Evolutionary conservation across 371 early-diverging fungal species (phyloP), one percentile per base, ranked within the genome.

Genomic region (Nosema granulosis): DNA sequence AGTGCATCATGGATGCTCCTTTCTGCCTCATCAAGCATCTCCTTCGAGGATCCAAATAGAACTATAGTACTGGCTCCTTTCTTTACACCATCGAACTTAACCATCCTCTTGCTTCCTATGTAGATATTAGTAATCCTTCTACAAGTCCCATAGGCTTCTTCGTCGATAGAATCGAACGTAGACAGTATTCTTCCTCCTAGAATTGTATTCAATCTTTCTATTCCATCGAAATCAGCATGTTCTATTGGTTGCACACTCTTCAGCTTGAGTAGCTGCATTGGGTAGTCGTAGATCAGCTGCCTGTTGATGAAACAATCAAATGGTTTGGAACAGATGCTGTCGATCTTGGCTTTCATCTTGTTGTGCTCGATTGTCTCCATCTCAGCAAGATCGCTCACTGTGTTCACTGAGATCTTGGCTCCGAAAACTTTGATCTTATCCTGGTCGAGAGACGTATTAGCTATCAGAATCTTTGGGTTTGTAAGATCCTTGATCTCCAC

Each of bases 401-500:
- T 92, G 80, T 93, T 92, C 0, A 97, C 99, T 65, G 91, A 90
- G 61, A 96, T 91, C 76, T 95, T 92, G 34, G 98, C 95, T 74
- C 96, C 96, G 87, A 95, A 96, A 68, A 99, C 92, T 88, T 99
- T 99, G 86, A 99, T 93, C 86, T 97, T 99, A 84, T 97, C 98
- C 20, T 95, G 93, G 87, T 99, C 99, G 24, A 66, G 12, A 58
- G 70, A 90, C 75, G 96, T 96, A 84, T 97, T 97, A 81, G 95
- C 97, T 85, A 96, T 89, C 84, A 97, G 87, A 78, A 97, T 93
- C 78, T 90, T 93, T 43, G 94, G 78, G 76, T 94, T 94, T 87
- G 92, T 92, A 71, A 95, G 89, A 66, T 95, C 93, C 83, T 91
- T 92, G 74, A 94, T 93, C 79, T 94, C 92, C 80, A 94, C 91